These are phyloP conservation scores for Eucalyptus grandis DNA, from an alignment of 345 rosid genomes.

Conservation along the genomic window DNA sequence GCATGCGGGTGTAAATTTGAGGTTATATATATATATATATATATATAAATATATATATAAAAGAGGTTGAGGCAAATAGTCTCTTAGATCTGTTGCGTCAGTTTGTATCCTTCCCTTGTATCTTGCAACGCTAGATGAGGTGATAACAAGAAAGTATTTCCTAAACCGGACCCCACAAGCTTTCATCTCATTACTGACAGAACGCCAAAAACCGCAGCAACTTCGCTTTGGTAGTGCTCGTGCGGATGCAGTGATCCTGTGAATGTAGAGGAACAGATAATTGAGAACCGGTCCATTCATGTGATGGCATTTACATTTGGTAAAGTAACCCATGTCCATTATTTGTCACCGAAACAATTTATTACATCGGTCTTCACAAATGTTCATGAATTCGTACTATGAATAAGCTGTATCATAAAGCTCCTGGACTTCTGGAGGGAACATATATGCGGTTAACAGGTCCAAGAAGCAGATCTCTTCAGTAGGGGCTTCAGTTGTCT, in stretches of 20 bases:
- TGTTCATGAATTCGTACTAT: background rate
- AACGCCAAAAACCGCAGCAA: background rate
- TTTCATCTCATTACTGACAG: background rate
- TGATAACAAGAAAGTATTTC: background rate
- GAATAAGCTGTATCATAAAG: background rate
- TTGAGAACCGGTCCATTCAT: background rate
- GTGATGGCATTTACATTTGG: background rate
- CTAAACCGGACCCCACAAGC: background rate
- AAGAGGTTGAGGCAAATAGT: background rate
- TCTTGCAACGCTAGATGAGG: background rate
- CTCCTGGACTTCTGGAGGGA: background rate
- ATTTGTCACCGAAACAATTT: background rate
- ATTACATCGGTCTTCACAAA: background rate
- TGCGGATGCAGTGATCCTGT: background rate
- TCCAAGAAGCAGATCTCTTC: conserved; percentile 57
- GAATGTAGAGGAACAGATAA: background rate
- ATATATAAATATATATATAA: too few species aligned
- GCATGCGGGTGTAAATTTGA: too few species aligned
- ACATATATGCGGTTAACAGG: background rate
- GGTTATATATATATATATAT: too few species aligned
- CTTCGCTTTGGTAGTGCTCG: background rate
- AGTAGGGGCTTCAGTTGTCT: conserved; percentile 44
- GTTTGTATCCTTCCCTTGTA: background rate
- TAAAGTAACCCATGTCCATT: background rate
- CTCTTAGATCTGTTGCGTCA: background rate